These are phyloP conservation scores for Alternaria postmessia DNA, from an alignment of 2,329 filamentous ascomycete genomes.

Conservation along the genomic window DNA sequence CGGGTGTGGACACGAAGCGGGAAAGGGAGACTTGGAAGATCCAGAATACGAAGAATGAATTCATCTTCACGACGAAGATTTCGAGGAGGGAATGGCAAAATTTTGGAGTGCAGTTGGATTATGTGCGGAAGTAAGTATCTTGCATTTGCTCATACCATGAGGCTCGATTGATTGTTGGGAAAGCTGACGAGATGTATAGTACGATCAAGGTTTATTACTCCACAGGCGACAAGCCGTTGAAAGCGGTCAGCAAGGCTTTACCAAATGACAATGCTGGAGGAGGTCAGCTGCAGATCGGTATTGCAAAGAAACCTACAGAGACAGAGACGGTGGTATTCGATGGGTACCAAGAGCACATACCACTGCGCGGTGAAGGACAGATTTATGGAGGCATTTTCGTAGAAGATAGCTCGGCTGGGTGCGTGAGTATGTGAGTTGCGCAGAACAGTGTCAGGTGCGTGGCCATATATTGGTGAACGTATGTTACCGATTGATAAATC, in stretches of 20 bases:
- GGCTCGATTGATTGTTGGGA: background rate
- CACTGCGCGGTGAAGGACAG: constrained; percentile 29
- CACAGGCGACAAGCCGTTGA: no score
- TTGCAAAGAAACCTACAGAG: constrained; percentile 42
- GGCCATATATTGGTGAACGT: no score
- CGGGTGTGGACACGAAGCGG: constrained; percentile 20
- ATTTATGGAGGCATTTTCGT: constrained; percentile 46
- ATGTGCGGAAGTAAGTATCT: constrained; percentile 28
- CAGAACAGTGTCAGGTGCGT: no score
- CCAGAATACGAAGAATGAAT: no score
- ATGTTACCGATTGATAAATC: no score
- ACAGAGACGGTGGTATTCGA: constrained; percentile 37
- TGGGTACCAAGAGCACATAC: constrained; percentile 37
- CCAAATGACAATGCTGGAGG: constrained; percentile 36
- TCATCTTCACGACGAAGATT: no score
- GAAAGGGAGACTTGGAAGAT: no score
- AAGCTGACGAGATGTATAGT: no score
- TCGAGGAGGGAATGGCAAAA: constrained; percentile 31
- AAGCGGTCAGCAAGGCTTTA: constrained; percentile 19
- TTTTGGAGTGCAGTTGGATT: constrained; percentile 36
- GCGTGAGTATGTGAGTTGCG: constrained; percentile 26
- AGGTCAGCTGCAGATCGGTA: constrained; percentile 38
- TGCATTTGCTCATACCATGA: background rate
- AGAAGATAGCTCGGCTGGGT: constrained; percentile 34
- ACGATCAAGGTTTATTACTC: no score